These are phyloP conservation scores for Kuraishia borneana DNA, from an alignment of 805 yeast species.

Conservation along the genomic window DNA sequence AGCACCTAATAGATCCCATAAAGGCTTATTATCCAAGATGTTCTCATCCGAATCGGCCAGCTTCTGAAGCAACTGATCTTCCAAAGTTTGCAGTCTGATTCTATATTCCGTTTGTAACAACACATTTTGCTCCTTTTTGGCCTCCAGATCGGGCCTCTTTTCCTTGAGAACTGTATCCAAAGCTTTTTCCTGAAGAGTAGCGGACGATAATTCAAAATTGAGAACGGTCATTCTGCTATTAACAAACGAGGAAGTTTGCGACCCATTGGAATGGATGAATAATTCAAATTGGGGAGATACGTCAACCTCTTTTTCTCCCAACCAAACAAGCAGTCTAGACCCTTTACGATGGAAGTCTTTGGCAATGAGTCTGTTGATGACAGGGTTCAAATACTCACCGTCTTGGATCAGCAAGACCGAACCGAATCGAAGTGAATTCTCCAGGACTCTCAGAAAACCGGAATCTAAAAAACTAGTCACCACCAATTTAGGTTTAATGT, in stretches of 20 bases:
- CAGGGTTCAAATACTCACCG: slow-evolving; percentile 74
- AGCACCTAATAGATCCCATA: slow-evolving; percentile 48
- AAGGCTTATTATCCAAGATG: slow-evolving; percentile 54
- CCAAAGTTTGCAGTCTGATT: slow-evolving; percentile 41
- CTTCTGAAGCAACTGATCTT: slow-evolving; percentile 42
- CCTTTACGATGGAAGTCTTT: slow-evolving; percentile 56
- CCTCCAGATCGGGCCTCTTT: slow-evolving; percentile 58
- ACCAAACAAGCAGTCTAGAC: slow-evolving; percentile 48
- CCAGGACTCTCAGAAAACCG: slow-evolving; percentile 56
- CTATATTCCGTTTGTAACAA: slow-evolving; percentile 50
- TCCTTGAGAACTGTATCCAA: slow-evolving; percentile 42
- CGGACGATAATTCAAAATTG: slow-evolving; percentile 64
- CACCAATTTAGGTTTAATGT: slow-evolving; percentile 23
- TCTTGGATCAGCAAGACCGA: slow-evolving; percentile 62
- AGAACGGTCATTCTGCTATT: slow-evolving; percentile 49
- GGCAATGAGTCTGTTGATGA: slow-evolving; percentile 50
- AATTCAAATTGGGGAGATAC: slow-evolving; percentile 53
- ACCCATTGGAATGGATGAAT: slow-evolving; percentile 50
- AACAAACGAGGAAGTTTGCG: slow-evolving; percentile 42
- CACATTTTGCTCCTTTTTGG: slow-evolving; percentile 39
- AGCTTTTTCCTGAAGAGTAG: slow-evolving; percentile 52
- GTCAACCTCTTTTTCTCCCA: slow-evolving; percentile 60
- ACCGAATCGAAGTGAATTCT: slow-evolving; percentile 79
- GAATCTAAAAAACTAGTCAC: slow-evolving; percentile 65
- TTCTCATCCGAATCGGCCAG: slow-evolving; percentile 48